A percentile compares a stretch with the other conserved stretches of the same genome.
Conservation (phyloP, 176 grass and related monocot genomes). For the Rhynchospora breviuscula region DNA sequence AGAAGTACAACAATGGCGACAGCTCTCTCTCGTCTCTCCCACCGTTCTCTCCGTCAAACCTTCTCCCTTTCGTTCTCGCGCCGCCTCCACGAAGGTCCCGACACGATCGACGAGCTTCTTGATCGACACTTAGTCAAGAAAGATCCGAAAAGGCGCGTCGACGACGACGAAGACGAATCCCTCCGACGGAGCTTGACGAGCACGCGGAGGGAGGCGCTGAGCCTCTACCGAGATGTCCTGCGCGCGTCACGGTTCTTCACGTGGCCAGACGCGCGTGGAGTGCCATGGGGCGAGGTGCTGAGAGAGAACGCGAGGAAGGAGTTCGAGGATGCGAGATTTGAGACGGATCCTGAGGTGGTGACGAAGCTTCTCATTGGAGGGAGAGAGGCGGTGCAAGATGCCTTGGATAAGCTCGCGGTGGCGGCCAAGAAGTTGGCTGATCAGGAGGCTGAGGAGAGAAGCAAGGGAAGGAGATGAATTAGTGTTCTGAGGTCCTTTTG, state of each 20-base stretch:
- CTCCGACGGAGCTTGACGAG: conserved; percentile 52
- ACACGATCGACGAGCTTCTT: conserved; percentile 94
- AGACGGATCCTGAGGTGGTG: conserved; percentile 77
- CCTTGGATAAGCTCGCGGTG: conserved; percentile 65
- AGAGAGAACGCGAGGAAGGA: conserved; percentile 63
- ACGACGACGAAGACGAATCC: conserved; percentile 39
- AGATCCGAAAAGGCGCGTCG: conserved; percentile 18
- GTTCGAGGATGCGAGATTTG: conserved; percentile 58
- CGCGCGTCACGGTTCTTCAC: conserved; percentile 57
- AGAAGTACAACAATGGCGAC: background rate
- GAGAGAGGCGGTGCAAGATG: conserved; percentile 61
- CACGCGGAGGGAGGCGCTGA: conserved; percentile 59
- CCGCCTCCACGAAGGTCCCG: conserved; percentile 76
- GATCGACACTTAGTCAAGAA: conserved; percentile 78
- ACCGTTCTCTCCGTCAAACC: conserved; percentile 12
- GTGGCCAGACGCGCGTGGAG: conserved; percentile 70
- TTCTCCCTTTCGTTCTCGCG: background rate
- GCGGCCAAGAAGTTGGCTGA: conserved; percentile 37
- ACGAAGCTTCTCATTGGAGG: conserved; percentile 68
- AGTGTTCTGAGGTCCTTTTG: background rate
- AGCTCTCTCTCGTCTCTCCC: background rate
- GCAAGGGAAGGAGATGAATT: conserved; percentile 27
- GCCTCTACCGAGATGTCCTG: conserved; percentile 69
- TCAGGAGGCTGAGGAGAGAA: conserved; percentile 13
- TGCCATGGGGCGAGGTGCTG: conserved; percentile 72